phyloP scores from a whole-genome alignment of 495 filamentous ascomycete species.

The Penicillium maclennaniae region DNA sequence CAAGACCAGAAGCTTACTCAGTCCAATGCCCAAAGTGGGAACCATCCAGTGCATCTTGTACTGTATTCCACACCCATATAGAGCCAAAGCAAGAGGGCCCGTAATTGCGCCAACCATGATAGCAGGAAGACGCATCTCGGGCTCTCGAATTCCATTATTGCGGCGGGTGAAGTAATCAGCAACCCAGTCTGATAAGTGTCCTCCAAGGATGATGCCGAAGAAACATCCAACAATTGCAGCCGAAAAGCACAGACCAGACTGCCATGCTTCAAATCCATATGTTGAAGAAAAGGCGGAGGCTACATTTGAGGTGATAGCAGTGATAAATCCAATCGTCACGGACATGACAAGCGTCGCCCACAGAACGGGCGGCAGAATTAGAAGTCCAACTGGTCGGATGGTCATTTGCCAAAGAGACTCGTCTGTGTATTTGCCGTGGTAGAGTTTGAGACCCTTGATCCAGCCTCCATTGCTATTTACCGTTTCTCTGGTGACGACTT shows the following conservation, averaged over 20 bases:
- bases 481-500: not conserved
- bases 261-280: constrained; percentile 46
- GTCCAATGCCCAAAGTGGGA: constrained; percentile 47
- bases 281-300: constrained; percentile 39
- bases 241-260: constrained; percentile 49
- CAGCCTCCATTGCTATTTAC: constrained; percentile 20
- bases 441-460: constrained; percentile 34
- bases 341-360: constrained; percentile 48
- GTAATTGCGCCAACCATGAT: constrained; percentile 42
- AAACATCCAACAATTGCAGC: constrained; percentile 46
- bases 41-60: constrained; percentile 51
- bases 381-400: constrained; percentile 43
- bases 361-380: constrained; percentile 47
- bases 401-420: constrained; percentile 46
- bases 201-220: constrained; percentile 47
- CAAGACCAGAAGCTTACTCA: constrained; percentile 15
- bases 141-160: constrained; percentile 50
- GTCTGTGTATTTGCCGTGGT: constrained; percentile 34
- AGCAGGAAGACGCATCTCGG: constrained; percentile 53
- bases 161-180: constrained; percentile 49
- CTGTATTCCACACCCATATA: constrained; percentile 52
- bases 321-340: constrained; percentile 51
- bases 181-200: constrained; percentile 46
- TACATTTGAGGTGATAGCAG: constrained; percentile 51
- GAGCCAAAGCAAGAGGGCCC: constrained; percentile 41